A percentile compares a stretch with the other conserved stretches of the same genome.
Conservation (phyloP, 306 rosid genomes). For the Cotoneaster glaucophyllus region DNA sequence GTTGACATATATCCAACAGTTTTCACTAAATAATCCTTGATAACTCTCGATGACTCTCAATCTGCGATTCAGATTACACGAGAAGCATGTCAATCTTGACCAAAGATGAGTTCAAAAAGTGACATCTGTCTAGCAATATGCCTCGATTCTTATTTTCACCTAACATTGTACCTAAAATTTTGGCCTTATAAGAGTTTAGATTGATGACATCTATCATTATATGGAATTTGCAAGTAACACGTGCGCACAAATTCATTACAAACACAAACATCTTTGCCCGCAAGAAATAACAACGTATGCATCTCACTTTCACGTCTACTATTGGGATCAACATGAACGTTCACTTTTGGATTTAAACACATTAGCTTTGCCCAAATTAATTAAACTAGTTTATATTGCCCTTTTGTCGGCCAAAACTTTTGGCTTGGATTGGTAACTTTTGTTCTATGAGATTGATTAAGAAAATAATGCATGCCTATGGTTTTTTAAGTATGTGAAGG, state of each 20-base stretch:
- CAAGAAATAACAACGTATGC: background rate
- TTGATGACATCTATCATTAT: slow-evolving; percentile 21
- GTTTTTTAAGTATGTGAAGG: background rate
- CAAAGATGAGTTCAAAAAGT: slow-evolving; percentile 19
- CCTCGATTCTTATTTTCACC: slow-evolving; percentile 27
- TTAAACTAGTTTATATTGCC: background rate
- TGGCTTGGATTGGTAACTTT: background rate
- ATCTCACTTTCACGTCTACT: background rate
- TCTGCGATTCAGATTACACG: background rate
- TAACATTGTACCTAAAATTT: slow-evolving; percentile 44
- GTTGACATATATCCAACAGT: too few relatives aligned
- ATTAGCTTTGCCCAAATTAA: background rate
- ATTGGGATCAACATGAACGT: background rate
- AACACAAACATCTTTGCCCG: slow-evolving; percentile 1
- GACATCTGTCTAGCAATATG: slow-evolving; percentile 32
- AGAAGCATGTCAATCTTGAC: slow-evolving; percentile 13
- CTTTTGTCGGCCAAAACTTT: background rate
- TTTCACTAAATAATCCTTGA: background rate
- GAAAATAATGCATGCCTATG: background rate
- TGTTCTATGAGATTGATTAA: background rate
- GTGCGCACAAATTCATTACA: background rate
- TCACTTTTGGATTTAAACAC: background rate
- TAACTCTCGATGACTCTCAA: background rate
- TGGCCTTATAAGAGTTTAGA: slow-evolving; percentile 33
- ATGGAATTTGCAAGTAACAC: background rate